Evolutionary conservation across 2,329 filamentous ascomycete species (phyloP), one percentile per base, ranked within the genome.

Genomic region (Claviceps monticola): DNA sequence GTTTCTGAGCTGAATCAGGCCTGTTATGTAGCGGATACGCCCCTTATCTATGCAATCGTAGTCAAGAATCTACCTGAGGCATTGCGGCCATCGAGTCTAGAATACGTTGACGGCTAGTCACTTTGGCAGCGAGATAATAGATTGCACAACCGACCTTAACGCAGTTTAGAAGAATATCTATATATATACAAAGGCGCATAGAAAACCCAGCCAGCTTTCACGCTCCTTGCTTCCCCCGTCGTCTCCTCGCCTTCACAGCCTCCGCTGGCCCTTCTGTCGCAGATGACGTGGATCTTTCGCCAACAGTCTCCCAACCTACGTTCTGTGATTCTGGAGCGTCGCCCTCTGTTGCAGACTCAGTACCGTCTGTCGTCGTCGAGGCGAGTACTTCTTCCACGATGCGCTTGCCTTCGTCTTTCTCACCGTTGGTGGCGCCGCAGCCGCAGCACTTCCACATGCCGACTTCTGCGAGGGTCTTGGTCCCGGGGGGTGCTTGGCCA

Each of bases 401-500:
- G 62, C 83, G 80, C 58, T 80, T 80, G 8, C 82, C 79, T 64
- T 91, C 86, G 55, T 84, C 86, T 59, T 84, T 86, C 60, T 86
- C 80, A 0, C 91, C 91, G 64, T 98, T 98, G 70, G 78, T 76
- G 1, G 80, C 74, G 9, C 84, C 83, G 62, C 93, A 98, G n/a
- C 80, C 80, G 64, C 87, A 85, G 66, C 93, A 98, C 54, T 83
- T 82, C 93, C 93, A 98, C 55, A 75, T 74, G 2, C 91, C 93
- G 1, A 98, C 62, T 49, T 96, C 90, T 41, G 86, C 80, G 1
- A 91, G 69, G 0, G 75, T 79, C 58, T 81, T 84, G 0, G 86
- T 83, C 1, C 93, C 93, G 0, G 93, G 91, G 1, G 93, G 90
- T 3, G 93, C 93, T 64, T 96, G 93, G 0, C 94, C 93, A 64